These are phyloP conservation scores for Tetrapisispora nanseiensis DNA, from an alignment of 805 yeast species.

Conservation along the genomic window DNA sequence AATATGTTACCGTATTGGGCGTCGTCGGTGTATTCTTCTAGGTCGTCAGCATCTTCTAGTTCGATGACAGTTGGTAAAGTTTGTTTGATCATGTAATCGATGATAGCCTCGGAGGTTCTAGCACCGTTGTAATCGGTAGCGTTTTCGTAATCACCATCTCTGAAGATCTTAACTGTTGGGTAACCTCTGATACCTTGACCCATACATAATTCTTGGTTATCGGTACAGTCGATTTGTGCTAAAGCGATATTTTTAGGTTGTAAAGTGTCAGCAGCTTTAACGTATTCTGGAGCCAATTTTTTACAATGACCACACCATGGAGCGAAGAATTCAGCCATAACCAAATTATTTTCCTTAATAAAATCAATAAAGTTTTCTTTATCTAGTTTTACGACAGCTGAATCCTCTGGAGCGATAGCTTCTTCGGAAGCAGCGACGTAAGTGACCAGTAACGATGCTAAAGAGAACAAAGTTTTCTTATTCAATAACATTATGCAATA, in stretches of 20 bases:
- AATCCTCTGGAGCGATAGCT: constrained; percentile 61
- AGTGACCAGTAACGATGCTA: constrained; percentile 14
- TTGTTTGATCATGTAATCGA: constrained; percentile 69
- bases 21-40: constrained; percentile 36
- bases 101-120: constrained; percentile 72
- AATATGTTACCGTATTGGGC: constrained; percentile 41
- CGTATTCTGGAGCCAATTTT: constrained; percentile 70
- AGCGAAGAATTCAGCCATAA: constrained; percentile 80
- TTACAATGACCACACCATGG: constrained; percentile 99
- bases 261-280: constrained; percentile 62
- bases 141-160: constrained; percentile 35
- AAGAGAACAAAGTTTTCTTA: constrained; percentile 12
- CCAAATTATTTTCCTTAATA: constrained; percentile 63
- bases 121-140: constrained; percentile 69
- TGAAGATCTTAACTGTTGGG: constrained; percentile 74
- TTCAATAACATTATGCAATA: constrained; percentile 5
- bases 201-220: constrained; percentile 60
- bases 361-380: constrained; percentile 56
- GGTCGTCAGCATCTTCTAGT: constrained; percentile 37
- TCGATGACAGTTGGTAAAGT: constrained; percentile 65
- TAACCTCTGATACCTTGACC: constrained; percentile 65
- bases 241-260: constrained; percentile 53
- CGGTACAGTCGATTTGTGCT: constrained; percentile 83
- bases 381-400: constrained; percentile 78
- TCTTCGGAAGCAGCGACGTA: constrained; percentile 27